phyloP scores from a whole-genome alignment of 176 grass and related monocot species.

The Musa schizocarpa region DNA sequence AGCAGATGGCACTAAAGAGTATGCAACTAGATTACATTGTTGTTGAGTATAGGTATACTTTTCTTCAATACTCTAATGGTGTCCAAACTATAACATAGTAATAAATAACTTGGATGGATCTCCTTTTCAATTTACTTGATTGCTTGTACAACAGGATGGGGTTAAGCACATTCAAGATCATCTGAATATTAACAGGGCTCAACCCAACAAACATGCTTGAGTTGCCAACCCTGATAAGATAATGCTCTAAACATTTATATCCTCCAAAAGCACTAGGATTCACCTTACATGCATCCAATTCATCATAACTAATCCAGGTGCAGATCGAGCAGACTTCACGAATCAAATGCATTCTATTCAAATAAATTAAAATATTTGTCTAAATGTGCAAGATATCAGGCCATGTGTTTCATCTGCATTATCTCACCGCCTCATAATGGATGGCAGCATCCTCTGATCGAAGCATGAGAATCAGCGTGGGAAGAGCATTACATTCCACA shows the following conservation, averaged over 20 bases:
- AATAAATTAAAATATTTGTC: no score
- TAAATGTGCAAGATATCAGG: conserved; percentile 8
- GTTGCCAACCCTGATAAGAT: not conserved
- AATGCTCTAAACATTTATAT: not conserved
- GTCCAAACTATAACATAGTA: no score
- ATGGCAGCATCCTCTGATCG: conserved; percentile 94
- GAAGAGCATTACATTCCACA: conserved; percentile 95
- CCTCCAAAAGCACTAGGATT: not conserved
- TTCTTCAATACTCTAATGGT: no score
- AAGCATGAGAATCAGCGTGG: conserved; percentile 97
- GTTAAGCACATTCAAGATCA: not conserved
- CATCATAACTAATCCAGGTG: not conserved
- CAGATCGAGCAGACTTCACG: no score
- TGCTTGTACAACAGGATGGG: no score
- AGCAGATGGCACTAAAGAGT: no score
- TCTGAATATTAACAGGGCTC: not conserved
- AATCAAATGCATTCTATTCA: no score
- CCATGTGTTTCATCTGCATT: not conserved
- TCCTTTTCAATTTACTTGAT: no score
- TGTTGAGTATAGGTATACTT: no score
- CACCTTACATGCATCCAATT: not conserved
- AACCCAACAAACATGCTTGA: not conserved
- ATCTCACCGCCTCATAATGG: conserved; percentile 95
- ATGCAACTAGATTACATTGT: no score
- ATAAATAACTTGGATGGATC: no score